Evolutionary conservation across 169 alveolate genomes (phyloP).

Genomic region (Plasmodium gaboni): DNA sequence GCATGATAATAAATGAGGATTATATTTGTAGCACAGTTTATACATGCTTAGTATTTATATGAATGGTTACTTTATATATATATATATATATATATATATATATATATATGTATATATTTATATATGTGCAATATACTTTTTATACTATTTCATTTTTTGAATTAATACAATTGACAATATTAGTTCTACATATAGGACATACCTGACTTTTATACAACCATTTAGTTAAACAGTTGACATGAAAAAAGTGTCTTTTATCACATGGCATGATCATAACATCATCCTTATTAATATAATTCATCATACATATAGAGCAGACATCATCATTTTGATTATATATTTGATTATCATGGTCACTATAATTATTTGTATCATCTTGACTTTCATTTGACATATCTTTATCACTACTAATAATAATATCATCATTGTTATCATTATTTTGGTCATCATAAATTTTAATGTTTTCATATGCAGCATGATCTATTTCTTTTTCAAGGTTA

Average conservation of each 20-base stretch:
- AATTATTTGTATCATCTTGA: neutral
- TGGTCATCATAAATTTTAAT: neutral
- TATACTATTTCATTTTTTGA: conserved; percentile 37
- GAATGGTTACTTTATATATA: too few relatives aligned
- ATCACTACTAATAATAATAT: neutral
- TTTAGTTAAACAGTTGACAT: conserved; percentile 79
- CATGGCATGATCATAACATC: conserved; percentile 85
- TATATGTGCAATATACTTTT: neutral
- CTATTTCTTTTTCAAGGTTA: too few relatives aligned
- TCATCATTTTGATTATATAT: conserved; percentile 25
- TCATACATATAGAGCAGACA: conserved; percentile 54
- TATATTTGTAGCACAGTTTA: too few relatives aligned
- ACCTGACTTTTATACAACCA: conserved; percentile 83
- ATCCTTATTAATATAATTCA: conserved; percentile 76
- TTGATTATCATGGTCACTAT: neutral
- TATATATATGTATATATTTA: neutral
- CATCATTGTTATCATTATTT: neutral
- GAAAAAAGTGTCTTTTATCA: conserved; percentile 85
- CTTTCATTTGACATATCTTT: conserved; percentile 11
- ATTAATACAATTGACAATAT: conserved; percentile 75
- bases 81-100: conserved; percentile 10
- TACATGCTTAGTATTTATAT: neutral
- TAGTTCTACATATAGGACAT: conserved; percentile 86
- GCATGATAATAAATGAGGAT: too few relatives aligned
- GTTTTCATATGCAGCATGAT: neutral